Base-by-base conservation (phyloP, 192 early-diverging fungal genomes). In the Gamsiella multidivaricata region DNA sequence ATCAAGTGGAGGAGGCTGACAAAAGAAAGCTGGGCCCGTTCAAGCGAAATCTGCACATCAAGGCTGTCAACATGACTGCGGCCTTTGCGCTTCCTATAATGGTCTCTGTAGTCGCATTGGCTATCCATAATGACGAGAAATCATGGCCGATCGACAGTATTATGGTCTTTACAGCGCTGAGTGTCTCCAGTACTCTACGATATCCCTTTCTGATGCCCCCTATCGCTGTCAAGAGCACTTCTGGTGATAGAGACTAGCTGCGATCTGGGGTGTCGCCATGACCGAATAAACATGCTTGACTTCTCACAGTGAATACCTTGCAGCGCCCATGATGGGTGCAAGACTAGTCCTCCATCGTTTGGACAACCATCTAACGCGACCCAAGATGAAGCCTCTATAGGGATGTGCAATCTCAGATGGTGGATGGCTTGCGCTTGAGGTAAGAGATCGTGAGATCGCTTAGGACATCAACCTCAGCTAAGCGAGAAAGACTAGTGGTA, bases 11-110 rank as follows among this genome's bases (percentile, higher is more conserved):
- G 88, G 10, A 65, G 78, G 36, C 84, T 71, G 22, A 67, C 74
- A 62, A 61, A 2, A 63, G 37, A 7, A 62, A 73, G 29, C 37
- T 73, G 15, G 34, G 41, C 25, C 55, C 59, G 1, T 59, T 73
- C 39, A 56, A 45, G 15, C 25, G 47, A 11, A 46, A 91, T 88
- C 47, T 68, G 85, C 39, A 75, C 15, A 62, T 96, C 18, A 83
- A 83, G 33, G 88, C 94, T 0, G 69, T 81, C 17, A 85, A 87
- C 46, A 88, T 84, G 59, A 87, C 95, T 54, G 89, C 87, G 7
- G 91, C 90, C 84, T 83, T 89, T 54, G 72, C 78, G 4, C 55
- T 81, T 10, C 64, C 81, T 4, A 71, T 75, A 2, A 51, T 84
- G 26, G 76, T 55, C 10, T 79, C 81, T 79, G 91, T 79, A 7